phyloP scores from a whole-genome alignment of 2,329 filamentous ascomycete genomes.

The Davidsoniella australis region DNA sequence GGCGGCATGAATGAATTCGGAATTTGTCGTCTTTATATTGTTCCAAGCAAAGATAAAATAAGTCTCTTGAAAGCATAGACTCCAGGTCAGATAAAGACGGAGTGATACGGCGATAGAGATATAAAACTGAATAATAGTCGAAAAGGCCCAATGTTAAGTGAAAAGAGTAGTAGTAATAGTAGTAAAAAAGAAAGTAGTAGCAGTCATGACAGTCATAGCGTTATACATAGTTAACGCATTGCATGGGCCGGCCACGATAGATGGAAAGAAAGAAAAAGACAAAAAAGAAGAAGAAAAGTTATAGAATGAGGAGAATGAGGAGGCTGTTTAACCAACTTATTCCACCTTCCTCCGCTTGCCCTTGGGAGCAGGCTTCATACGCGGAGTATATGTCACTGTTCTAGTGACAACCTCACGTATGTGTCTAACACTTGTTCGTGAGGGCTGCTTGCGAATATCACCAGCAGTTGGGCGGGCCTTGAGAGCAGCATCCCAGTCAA shows the following conservation, averaged over 20 bases:
- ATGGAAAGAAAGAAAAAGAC: not conserved
- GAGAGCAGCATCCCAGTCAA: constrained; percentile 60
- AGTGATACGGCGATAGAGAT: no score
- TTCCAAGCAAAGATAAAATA: no score
- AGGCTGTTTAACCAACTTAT: constrained; percentile 15
- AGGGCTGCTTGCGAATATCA: constrained; percentile 35
- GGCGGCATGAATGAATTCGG: no score
- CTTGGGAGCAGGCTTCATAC: constrained; percentile 76
- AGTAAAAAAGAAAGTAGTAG: not conserved
- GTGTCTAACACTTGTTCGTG: constrained; percentile 46
- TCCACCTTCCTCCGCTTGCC: constrained; percentile 73
- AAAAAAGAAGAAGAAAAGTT: constrained; percentile 1
- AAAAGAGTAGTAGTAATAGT: constrained; percentile 2
- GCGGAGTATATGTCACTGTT: constrained; percentile 77
- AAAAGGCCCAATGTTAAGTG: not conserved
- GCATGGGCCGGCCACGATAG: not conserved
- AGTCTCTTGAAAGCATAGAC: no score
- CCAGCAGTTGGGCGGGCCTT: constrained; percentile 40
- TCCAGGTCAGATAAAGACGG: no score
- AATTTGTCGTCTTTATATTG: no score
- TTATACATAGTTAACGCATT: not conserved
- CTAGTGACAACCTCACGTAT: constrained; percentile 87
- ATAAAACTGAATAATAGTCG: no score
- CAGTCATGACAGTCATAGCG: constrained; percentile 5
- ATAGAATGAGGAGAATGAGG: not conserved